Evolutionary conservation across 768 basidiomycete genomes (phyloP), one percentile per base, ranked within the genome.

Genomic region (Lentinula edodes): DNA sequence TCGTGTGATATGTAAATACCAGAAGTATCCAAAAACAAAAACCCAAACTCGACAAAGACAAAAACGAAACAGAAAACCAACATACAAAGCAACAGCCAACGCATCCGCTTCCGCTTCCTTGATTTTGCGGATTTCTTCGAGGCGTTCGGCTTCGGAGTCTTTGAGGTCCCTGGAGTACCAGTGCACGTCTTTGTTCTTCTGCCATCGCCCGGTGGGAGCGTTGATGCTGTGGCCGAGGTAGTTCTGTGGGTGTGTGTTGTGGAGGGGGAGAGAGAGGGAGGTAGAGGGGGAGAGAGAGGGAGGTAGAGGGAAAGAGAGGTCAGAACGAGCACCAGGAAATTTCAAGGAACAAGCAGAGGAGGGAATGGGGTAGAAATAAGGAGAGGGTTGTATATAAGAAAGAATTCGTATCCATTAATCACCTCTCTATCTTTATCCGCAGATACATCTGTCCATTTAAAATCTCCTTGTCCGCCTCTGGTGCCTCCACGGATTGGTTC

Each of bases 201-300:
- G 95, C 95, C 95, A 98, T 52, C 95, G 80, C 1, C 95, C 95
- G 1, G 92, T 92, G 0, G 95, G 95, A 2, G 95, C 95, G 69
- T 95, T 95, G 75, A 97, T 85, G 58, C 91, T 91, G 71, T 96
- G 93, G 5, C 95, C 95, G 2, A 98, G 85, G 73, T 98, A 98
- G 75, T 97, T 89, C 89, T 98, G 69, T 35, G 64, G 23, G 23
- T 23, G 23, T n/a, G 23, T 23, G 23, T 23, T 23, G 23, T 1
- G 23, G 23, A 23, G 23, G 23, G 23, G 23, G 2, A 2, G 23
- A 51, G 50, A 52, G 61, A n/a, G 52, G 61, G 36, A 34, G n/a
- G n/a, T n/a, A n/a, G n/a, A n/a, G n/a, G n/a, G n/a, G n/a, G n/a
- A n/a, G n/a, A n/a, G n/a, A n/a, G n/a, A n/a, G n/a, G n/a, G n/a